These are phyloP conservation scores for Cryomyces antarcticus DNA, from an alignment of 495 filamentous ascomycete genomes.

Conservation along the genomic window DNA sequence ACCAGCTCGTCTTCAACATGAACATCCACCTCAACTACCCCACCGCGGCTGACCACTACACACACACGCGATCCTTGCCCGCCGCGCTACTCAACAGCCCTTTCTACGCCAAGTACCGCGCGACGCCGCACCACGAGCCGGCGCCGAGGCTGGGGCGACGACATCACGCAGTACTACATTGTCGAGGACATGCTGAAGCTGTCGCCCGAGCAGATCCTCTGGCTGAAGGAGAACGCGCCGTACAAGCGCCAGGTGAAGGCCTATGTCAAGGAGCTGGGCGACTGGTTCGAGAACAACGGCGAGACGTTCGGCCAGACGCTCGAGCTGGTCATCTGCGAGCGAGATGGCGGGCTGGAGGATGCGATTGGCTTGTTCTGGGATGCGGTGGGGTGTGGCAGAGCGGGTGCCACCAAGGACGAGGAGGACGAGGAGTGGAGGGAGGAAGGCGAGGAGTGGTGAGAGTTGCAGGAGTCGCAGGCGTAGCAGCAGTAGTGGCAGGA, in stretches of 20 bases:
- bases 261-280: conserved; percentile 29
- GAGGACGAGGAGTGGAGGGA: too few species aligned
- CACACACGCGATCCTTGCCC: conserved; percentile 5
- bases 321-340: conserved; percentile 31
- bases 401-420: too few species aligned
- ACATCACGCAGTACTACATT: conserved; percentile 40
- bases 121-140: conserved; percentile 18
- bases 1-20: conserved; percentile 28
- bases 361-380: too few species aligned
- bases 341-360: conserved; percentile 6
- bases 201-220: conserved; percentile 35
- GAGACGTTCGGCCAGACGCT: conserved; percentile 34
- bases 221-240: conserved; percentile 31
- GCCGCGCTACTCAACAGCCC: conserved; percentile 7
- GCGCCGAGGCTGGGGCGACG: conserved; percentile 38
- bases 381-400: too few species aligned
- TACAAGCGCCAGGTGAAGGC: conserved; percentile 33
- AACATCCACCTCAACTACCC: conserved; percentile 29
- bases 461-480: too few species aligned
- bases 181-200: conserved; percentile 49
- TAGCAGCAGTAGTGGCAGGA: too few species aligned
- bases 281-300: conserved; percentile 45
- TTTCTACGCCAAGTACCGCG: conserved; percentile 8
- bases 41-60: conserved; percentile 6
- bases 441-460: too few species aligned